phyloP scores from a whole-genome alignment of 257 asterid species.

The Solanum clarkiae region DNA sequence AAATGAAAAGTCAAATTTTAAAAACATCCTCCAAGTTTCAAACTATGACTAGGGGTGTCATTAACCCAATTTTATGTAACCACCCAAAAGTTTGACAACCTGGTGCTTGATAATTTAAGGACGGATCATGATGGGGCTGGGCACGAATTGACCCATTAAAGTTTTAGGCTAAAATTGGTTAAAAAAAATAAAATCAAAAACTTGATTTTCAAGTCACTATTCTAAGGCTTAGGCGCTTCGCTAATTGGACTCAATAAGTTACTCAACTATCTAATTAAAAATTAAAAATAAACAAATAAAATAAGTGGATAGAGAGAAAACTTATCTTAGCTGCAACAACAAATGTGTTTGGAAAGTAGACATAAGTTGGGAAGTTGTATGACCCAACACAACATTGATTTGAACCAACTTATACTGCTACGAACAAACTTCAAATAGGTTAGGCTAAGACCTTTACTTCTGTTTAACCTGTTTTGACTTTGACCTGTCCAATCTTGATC shows the following conservation, averaged over 20 bases:
- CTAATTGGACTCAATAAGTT: background rate
- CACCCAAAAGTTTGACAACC: background rate
- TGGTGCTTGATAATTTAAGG: background rate
- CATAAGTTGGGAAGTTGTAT: background rate
- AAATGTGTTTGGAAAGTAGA: background rate
- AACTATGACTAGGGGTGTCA: background rate
- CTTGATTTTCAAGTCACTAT: background rate
- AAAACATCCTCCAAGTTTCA: background rate
- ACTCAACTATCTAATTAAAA: background rate
- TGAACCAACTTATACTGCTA: background rate
- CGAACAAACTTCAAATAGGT: background rate
- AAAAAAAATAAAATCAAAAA: background rate
- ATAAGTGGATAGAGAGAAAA: background rate
- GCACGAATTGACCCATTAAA: background rate
- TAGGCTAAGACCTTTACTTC: background rate
- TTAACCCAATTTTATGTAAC: background rate
- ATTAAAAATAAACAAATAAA: background rate
- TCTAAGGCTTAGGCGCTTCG: background rate
- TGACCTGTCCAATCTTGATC: background rate
- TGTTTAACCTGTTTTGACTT: background rate
- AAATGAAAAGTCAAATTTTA: background rate
- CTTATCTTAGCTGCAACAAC: background rate
- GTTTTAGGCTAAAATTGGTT: background rate
- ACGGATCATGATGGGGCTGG: background rate
- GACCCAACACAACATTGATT: background rate